These are phyloP conservation scores for Sugiyamaella smithiae DNA, from an alignment of 805 yeast species.

Conservation along the genomic window DNA sequence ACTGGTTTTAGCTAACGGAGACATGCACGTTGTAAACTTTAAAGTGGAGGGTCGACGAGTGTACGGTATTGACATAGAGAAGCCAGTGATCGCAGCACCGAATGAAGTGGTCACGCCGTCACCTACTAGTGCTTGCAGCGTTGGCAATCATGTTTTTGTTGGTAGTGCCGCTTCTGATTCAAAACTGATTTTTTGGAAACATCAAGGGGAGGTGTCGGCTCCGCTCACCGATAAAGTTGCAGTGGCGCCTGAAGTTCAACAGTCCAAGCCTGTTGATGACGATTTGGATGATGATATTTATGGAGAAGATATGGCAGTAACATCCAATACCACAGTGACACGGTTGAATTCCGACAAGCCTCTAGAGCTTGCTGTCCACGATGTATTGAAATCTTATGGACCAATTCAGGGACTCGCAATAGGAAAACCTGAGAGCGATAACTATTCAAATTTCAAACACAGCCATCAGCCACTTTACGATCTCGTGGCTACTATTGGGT, in stretches of 20 bases:
- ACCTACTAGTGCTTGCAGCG: conserved; percentile 43
- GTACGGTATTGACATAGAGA: conserved; percentile 27
- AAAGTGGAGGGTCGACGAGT: conserved; percentile 40
- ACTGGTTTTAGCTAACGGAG: conserved; percentile 44
- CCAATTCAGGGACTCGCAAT: conserved; percentile 68
- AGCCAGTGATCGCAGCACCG: background rate
- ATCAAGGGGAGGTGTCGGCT: conserved; percentile 11
- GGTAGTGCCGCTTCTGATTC: conserved; percentile 62
- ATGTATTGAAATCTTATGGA: conserved; percentile 61
- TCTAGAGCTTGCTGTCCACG: conserved; percentile 46
- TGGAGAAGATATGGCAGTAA: conserved; percentile 11
- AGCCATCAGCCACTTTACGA: conserved; percentile 37
- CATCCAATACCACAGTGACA: conserved; percentile 2
- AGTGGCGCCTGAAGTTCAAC: background rate
- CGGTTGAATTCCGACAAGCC: conserved; percentile 16
- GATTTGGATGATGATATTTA: conserved; percentile 32
- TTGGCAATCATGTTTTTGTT: conserved; percentile 52
- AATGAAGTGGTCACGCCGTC: conserved; percentile 28
- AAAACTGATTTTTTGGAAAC: conserved; percentile 44
- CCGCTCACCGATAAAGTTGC: conserved; percentile 8
- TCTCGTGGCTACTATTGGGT: conserved; percentile 68
- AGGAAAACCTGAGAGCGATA: conserved; percentile 53
- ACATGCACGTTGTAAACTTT: conserved; percentile 39
- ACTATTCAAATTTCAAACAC: conserved; percentile 1
- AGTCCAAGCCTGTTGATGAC: conserved; percentile 23